phyloP scores from a whole-genome alignment of 106 monocot genomes.

The Platanthera zijinensis region DNA sequence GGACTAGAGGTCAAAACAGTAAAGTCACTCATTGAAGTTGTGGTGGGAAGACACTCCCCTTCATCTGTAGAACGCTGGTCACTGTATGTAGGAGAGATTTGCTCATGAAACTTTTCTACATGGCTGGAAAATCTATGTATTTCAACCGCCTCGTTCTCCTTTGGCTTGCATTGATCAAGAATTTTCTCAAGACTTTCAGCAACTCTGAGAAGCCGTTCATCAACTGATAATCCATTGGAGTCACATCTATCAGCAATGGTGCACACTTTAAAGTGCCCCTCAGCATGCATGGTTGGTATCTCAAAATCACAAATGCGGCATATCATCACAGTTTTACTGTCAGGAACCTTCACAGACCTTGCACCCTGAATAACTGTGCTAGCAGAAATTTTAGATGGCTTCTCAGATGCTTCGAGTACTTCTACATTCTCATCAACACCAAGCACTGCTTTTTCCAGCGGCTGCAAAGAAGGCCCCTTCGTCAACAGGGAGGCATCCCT shows the following conservation, averaged over 20 bases:
- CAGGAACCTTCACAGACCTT: conserved; percentile 7
- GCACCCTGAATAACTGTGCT: neutral
- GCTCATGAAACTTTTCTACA: conserved; percentile 17
- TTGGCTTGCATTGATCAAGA: conserved; percentile 32
- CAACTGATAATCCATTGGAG: conserved; percentile 59
- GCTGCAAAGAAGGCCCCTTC: conserved; percentile 12
- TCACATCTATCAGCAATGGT: conserved; percentile 85
- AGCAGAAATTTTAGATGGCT: conserved; percentile 10
- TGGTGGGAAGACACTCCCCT: conserved; percentile 12
- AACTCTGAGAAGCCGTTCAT: conserved; percentile 68
- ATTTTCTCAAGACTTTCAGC: conserved; percentile 73
- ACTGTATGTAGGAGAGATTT: conserved; percentile 12
- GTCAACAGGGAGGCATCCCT: neutral
- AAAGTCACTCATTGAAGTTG: conserved; percentile 13
- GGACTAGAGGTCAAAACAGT: conserved; percentile 7
- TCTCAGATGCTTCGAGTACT: conserved; percentile 1
- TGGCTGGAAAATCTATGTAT: conserved; percentile 11
- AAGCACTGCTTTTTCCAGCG: conserved; percentile 21
- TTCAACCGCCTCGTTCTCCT: conserved; percentile 15
- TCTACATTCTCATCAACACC: conserved; percentile 12
- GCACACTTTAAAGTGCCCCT: conserved; percentile 80
- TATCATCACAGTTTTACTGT: conserved; percentile 60
- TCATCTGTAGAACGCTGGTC: conserved; percentile 12
- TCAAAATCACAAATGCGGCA: conserved; percentile 93
- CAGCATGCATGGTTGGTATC: conserved; percentile 75